Conservation (phyloP, 2,329 filamentous ascomycete genomes). For the Cladosporium colombiae region DNA sequence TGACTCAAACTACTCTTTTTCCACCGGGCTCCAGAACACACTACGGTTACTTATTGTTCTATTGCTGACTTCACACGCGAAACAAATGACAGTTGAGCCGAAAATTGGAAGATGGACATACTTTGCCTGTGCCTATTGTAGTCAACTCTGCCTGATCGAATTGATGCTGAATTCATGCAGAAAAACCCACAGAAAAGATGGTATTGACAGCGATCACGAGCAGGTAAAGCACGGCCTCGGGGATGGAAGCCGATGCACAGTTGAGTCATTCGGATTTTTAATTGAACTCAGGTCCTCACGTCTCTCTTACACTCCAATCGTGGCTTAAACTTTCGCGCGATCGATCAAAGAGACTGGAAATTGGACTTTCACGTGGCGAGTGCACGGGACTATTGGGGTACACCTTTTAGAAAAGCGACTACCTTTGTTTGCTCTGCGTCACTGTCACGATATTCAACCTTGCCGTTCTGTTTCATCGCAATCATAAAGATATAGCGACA, state of each 20-base stretch:
- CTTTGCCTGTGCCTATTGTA: background rate
- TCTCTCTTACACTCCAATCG: background rate
- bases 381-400: background rate
- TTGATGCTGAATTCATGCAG: background rate
- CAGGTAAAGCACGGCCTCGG: background rate
- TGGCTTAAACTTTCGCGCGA: background rate
- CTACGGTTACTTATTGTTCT: no score
- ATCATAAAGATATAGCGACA: background rate
- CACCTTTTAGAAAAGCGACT: background rate
- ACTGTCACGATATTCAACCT: background rate
- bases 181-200: no score
- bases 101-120: no score
- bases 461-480: background rate
- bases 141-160: background rate
- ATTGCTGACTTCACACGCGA: no score
- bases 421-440: background rate
- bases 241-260: background rate
- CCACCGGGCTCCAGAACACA: no score
- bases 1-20: no score
- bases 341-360: background rate
- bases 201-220: background rate
- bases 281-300: background rate
- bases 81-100: no score
- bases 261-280: no score
- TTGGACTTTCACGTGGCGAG: background rate